phyloP scores from a whole-genome alignment of 352 stramenopile species.

The Pythium volutum region DNA sequence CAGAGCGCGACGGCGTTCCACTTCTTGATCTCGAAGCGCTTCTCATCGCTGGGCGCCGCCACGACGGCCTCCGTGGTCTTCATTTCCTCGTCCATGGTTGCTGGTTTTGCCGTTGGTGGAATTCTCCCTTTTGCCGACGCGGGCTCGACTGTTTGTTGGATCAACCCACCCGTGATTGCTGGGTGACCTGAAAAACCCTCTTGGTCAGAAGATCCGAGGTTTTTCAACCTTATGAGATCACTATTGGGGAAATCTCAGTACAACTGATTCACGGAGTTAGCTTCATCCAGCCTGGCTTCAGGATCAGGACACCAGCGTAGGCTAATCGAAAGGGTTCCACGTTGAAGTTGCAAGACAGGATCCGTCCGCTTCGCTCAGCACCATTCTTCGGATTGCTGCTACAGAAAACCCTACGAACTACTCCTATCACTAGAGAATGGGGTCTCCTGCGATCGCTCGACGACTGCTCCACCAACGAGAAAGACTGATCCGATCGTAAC shows the following conservation, averaged over 20 bases:
- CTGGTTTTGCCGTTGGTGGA: slow-evolving; percentile 6
- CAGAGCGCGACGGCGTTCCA: slow-evolving; percentile 99
- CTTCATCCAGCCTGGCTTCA: not conserved
- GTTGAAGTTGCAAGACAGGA: slow-evolving; percentile 5
- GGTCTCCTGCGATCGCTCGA: not conserved
- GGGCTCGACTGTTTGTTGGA: slow-evolving; percentile 5
- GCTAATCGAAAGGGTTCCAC: slow-evolving; percentile 1
- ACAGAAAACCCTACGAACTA: slow-evolving; percentile 10
- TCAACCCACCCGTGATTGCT: slow-evolving; percentile 19
- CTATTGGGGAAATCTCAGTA: slow-evolving; percentile 7
- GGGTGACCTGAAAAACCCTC: slow-evolving; percentile 12
- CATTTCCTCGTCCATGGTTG: slow-evolving; percentile 63
- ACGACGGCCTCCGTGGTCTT: slow-evolving; percentile 38
- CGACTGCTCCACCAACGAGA: not conserved
- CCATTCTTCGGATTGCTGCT: slow-evolving; percentile 2
- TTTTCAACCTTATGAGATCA: not conserved
- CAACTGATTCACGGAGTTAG: not conserved
- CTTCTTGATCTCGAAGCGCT: slow-evolving; percentile 99
- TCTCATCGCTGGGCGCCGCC: slow-evolving; percentile 46
- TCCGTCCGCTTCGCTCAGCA: not conserved
- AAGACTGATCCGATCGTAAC: not conserved
- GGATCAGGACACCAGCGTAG: not conserved
- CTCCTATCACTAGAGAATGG: slow-evolving; percentile 23
- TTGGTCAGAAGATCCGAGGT: not conserved
- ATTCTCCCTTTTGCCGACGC: slow-evolving; percentile 8